These are phyloP conservation scores for Backusella circina DNA, from an alignment of 192 early-diverging fungal species.

Conservation along the genomic window DNA sequence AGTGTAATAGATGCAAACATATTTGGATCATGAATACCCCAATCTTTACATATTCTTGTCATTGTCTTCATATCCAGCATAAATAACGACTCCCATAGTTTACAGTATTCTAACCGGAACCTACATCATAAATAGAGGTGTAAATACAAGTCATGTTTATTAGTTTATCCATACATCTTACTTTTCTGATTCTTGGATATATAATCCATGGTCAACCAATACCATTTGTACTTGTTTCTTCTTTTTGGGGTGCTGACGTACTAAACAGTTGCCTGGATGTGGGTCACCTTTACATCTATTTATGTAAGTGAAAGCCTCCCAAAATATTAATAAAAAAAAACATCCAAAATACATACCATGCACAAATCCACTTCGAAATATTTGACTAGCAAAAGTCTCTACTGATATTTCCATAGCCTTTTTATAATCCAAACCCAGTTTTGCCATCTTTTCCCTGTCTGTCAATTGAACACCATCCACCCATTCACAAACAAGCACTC, in stretches of 20 bases:
- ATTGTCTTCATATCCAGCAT: slow-evolving; percentile 64
- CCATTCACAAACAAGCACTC: slow-evolving; percentile 88
- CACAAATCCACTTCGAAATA: slow-evolving; percentile 83
- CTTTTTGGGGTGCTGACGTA: slow-evolving; percentile 62
- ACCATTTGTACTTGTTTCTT: slow-evolving; percentile 39
- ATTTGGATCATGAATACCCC: slow-evolving; percentile 67
- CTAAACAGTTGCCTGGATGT: slow-evolving; percentile 80
- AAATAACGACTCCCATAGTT: slow-evolving; percentile 85
- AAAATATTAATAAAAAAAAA: not conserved
- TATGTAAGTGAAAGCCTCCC: not conserved
- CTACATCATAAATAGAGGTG: no score
- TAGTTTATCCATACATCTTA: not conserved
- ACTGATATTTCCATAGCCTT: slow-evolving; percentile 72
- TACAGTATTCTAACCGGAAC: slow-evolving; percentile 77
- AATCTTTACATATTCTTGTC: slow-evolving; percentile 57
- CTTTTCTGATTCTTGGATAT: slow-evolving; percentile 64
- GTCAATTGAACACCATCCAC: slow-evolving; percentile 77
- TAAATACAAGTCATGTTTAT: no score
- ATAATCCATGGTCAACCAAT: slow-evolving; percentile 91
- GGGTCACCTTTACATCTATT: slow-evolving; percentile 54
- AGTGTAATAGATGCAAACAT: slow-evolving; percentile 70
- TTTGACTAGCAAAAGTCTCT: slow-evolving; percentile 81
- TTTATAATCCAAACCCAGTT: slow-evolving; percentile 28
- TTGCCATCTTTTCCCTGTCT: slow-evolving; percentile 48
- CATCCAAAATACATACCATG: slow-evolving; percentile 51